Conservation (phyloP, 805 yeast genomes). For the Spathaspora hagerdaliae region DNA sequence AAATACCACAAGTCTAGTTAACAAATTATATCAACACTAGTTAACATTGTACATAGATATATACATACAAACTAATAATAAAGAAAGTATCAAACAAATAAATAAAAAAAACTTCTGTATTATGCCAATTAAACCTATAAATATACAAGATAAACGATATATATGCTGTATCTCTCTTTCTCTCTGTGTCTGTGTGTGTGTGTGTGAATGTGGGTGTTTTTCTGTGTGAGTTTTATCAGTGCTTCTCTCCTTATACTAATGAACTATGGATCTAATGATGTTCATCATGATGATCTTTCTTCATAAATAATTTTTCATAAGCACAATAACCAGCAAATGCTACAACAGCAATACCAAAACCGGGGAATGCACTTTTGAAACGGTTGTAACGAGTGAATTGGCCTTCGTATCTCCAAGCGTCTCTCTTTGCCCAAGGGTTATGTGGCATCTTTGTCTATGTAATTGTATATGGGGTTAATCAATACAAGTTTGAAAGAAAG, state of each 20-base stretch:
- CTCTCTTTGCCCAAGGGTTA: conserved; percentile 60
- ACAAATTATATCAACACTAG: too few species aligned
- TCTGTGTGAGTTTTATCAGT: neutral
- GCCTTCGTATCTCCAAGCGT: conserved; percentile 89
- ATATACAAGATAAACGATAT: too few species aligned
- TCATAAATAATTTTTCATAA: conserved; percentile 52
- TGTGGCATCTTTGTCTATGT: conserved; percentile 6
- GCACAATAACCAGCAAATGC: conserved; percentile 66
- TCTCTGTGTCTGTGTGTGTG: neutral
- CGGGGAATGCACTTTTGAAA: conserved; percentile 72
- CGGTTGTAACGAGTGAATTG: conserved; percentile 70
- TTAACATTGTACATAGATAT: too few species aligned
- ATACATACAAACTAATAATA: too few species aligned
- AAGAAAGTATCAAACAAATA: too few species aligned
- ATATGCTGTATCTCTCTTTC: too few species aligned
- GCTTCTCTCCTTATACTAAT: neutral
- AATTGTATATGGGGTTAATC: too few species aligned
- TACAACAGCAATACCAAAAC: conserved; percentile 72
- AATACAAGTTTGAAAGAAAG: too few species aligned
- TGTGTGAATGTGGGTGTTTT: neutral
- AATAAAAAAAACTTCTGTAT: too few species aligned
- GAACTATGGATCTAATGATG: conserved; percentile 15
- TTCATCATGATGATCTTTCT: conserved; percentile 27
- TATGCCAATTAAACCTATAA: too few species aligned
- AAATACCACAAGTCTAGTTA: too few species aligned